Evolutionary conservation across 2,329 filamentous ascomycete species (phyloP).

Genomic region (Venturia aucupariae): DNA sequence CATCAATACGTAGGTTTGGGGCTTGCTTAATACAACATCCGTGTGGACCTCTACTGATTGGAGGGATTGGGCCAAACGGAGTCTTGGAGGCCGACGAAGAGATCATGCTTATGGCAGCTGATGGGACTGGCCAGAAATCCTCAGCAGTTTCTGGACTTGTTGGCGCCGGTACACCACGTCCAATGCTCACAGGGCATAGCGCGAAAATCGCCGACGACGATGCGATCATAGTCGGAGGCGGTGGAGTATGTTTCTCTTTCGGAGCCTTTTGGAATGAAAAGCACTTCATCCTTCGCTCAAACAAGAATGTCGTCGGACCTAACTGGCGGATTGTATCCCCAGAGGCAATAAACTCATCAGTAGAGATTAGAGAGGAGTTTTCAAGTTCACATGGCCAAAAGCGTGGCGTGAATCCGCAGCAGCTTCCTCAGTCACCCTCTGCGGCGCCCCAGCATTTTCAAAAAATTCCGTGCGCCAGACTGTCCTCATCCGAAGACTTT

Average conservation of each 20-base stretch:
- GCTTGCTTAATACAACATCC: conserved; percentile 40
- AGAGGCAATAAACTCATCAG: not conserved
- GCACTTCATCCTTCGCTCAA: conserved; percentile 30
- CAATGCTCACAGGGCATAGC: conserved; percentile 63
- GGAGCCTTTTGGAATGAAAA: conserved; percentile 74
- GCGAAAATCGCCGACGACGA: conserved; percentile 39
- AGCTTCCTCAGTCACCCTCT: not conserved
- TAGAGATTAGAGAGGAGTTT: not conserved
- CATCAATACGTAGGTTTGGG: conserved; percentile 34
- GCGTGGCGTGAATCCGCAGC: not conserved
- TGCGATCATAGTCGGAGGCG: conserved; percentile 63
- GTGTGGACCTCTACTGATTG: conserved; percentile 42
- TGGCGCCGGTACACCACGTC: conserved; percentile 32
- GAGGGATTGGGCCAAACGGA: conserved; percentile 38
- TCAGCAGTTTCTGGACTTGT: conserved; percentile 12
- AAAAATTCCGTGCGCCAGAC: not conserved
- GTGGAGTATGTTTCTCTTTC: conserved; percentile 88
- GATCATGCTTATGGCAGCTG: conserved; percentile 30
- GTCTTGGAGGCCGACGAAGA: conserved; percentile 42
- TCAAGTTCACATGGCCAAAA: not conserved
- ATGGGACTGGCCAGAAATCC: conserved; percentile 20
- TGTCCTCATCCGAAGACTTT: not conserved
- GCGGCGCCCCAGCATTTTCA: not conserved
- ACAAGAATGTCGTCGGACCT: not conserved
- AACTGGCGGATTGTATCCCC: not conserved